Evolutionary conservation across 2,329 filamentous ascomycete genomes (phyloP).

Genomic region (Dendryphion nanum): DNA sequence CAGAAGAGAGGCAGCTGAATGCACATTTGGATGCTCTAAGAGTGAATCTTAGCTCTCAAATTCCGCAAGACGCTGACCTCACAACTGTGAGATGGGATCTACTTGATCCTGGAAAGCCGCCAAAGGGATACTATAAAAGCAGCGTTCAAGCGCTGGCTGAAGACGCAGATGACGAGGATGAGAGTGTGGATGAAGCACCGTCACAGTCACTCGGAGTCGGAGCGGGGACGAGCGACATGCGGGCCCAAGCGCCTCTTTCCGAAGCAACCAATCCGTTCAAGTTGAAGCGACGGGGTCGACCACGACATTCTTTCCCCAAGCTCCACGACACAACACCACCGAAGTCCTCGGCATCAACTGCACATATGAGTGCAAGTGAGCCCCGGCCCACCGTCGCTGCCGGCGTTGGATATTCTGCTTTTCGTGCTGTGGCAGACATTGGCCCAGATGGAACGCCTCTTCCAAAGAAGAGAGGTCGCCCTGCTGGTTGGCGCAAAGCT

Average conservation of each 20-base stretch:
- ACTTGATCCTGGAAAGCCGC: conserved; percentile 56
- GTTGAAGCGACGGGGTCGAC: conserved; percentile 34
- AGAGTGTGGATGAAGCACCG: conserved; percentile 31
- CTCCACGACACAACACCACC: no score
- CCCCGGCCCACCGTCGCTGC: conserved; percentile 15
- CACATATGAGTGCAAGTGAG: conserved; percentile 26
- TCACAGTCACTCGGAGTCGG: no score
- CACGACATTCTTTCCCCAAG: no score
- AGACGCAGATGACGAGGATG: conserved; percentile 35
- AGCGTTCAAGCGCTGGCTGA: conserved; percentile 22
- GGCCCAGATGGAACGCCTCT: conserved; percentile 35
- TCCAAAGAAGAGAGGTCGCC: conserved; percentile 48
- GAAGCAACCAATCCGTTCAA: conserved; percentile 33
- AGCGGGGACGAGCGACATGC: conserved; percentile 18
- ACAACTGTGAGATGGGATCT: conserved; percentile 61
- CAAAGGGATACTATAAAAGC: conserved; percentile 32
- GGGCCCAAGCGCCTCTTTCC: conserved; percentile 26
- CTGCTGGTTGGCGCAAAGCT: conserved; percentile 50
- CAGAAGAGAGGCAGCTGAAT: conserved; percentile 59
- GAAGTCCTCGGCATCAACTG: conserved; percentile 14
- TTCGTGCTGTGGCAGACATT: conserved; percentile 29
- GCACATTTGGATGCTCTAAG: conserved; percentile 54
- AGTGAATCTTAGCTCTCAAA: conserved; percentile 37
- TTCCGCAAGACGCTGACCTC: conserved; percentile 52
- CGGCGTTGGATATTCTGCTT: conserved; percentile 43